Conservation (phyloP, 768 basidiomycete genomes). For the Porpolomopsis calyptriformis region DNA sequence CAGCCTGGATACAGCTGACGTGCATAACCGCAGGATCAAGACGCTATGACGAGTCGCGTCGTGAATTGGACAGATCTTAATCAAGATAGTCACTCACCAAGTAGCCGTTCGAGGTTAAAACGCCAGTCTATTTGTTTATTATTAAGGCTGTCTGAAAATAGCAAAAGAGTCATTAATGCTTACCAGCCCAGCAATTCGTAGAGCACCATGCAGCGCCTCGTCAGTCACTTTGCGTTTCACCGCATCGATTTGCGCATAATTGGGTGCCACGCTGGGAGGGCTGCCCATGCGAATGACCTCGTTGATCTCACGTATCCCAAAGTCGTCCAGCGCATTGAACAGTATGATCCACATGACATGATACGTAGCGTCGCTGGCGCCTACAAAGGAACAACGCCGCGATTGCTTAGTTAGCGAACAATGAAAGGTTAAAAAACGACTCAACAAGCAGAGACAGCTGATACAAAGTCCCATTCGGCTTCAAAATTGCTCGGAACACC, state of each 20-base stretch:
- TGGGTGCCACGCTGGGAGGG: slow-evolving; percentile 24
- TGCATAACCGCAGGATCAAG: slow-evolving; percentile 86
- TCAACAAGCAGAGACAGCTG: slow-evolving; percentile 22
- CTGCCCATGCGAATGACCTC: slow-evolving; percentile 29
- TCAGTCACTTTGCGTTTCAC: slow-evolving; percentile 62
- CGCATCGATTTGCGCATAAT: slow-evolving; percentile 44
- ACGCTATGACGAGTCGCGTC: slow-evolving; percentile 30
- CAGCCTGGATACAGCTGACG: slow-evolving; percentile 76
- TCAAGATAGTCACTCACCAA: slow-evolving; percentile 34
- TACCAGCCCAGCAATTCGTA: slow-evolving; percentile 83
- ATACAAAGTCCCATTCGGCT: slow-evolving; percentile 83
- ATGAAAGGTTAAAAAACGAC: slow-evolving; percentile 13
- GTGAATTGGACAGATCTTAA: not conserved
- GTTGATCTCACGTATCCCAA: slow-evolving; percentile 69
- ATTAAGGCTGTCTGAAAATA: not conserved
- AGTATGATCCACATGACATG: slow-evolving; percentile 88
- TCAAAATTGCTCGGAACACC: slow-evolving; percentile 83
- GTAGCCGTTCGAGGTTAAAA: slow-evolving; percentile 81
- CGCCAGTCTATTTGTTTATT: slow-evolving; percentile 44
- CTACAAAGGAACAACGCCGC: no score
- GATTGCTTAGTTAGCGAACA: not conserved
- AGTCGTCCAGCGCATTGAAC: slow-evolving; percentile 76
- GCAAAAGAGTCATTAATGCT: slow-evolving; percentile 18
- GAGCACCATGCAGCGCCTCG: slow-evolving; percentile 75
- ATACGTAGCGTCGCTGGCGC: slow-evolving; percentile 80